Percentiles rank a stretch among this genome's conserved stretches.
phyloP scores from a whole-genome alignment of 768 basidiomycete genomes.

The Amylocystis lapponica region DNA sequence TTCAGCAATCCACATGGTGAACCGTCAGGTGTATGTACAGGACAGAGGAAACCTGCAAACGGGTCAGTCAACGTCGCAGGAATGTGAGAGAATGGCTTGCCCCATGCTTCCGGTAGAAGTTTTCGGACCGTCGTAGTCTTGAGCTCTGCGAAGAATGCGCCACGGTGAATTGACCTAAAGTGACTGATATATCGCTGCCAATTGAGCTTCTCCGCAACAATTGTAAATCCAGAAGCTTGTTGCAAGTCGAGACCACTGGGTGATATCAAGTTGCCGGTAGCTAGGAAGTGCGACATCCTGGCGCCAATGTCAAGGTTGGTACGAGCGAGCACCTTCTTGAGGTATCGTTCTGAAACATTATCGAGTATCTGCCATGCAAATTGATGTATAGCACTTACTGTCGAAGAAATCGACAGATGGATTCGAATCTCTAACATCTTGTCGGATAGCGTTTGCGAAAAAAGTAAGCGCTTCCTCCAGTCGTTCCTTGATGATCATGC shows the following conservation, averaged over 20 bases:
- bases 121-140: slow-evolving; percentile 98
- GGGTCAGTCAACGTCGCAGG: slow-evolving; percentile 7
- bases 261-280: slow-evolving; percentile 93
- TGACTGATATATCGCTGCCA: slow-evolving; percentile 98
- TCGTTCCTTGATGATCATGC: slow-evolving; percentile 97
- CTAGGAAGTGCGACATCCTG: slow-evolving; percentile 89
- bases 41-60: slow-evolving; percentile 83
- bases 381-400: slow-evolving; percentile 57
- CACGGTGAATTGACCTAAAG: slow-evolving; percentile 97
- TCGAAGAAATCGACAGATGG: slow-evolving; percentile 82
- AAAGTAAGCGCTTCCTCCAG: slow-evolving; percentile 83
- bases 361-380: no score
- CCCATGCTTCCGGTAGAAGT: slow-evolving; percentile 96
- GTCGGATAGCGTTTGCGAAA: slow-evolving; percentile 60
- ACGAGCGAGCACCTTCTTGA: slow-evolving; percentile 65
- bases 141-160: slow-evolving; percentile 97
- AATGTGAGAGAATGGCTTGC: slow-evolving; percentile 31
- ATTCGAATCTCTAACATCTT: slow-evolving; percentile 73
- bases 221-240: slow-evolving; percentile 97
- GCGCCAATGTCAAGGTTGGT: slow-evolving; percentile 91
- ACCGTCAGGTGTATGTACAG: slow-evolving; percentile 98
- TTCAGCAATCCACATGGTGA: slow-evolving; percentile 96
- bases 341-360: slow-evolving; percentile 65
- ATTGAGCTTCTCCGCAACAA: slow-evolving; percentile 97
- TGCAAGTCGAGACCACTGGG: slow-evolving; percentile 95